Evolutionary conservation across 2,329 filamentous ascomycete genomes (phyloP).

Genomic region (Clonostachys byssicola): DNA sequence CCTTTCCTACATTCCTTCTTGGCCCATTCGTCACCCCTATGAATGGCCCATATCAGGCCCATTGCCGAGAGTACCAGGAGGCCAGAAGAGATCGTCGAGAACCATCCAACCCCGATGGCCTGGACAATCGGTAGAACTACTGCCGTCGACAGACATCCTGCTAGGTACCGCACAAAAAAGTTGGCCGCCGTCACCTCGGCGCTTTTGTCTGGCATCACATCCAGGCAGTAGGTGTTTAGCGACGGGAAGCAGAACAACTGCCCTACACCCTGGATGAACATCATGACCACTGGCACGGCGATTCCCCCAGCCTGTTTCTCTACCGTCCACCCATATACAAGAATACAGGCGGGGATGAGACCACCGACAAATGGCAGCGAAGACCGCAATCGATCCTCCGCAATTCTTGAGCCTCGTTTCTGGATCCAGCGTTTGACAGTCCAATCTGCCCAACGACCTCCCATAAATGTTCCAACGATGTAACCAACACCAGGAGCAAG

Average conservation of each 20-base stretch:
- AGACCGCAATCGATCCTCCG: constrained; percentile 64
- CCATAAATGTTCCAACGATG: constrained; percentile 63
- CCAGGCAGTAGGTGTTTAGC: constrained; percentile 76
- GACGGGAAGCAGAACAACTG: constrained; percentile 74
- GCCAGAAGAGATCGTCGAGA: constrained; percentile 57
- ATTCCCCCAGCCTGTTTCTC: constrained; percentile 46
- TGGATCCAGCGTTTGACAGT: constrained; percentile 61
- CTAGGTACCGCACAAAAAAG: constrained; percentile 73
- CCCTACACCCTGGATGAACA: constrained; percentile 71
- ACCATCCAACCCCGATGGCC: constrained; percentile 75
- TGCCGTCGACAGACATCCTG: constrained; percentile 67
- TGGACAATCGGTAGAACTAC: constrained; percentile 72
- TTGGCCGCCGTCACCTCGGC: constrained; percentile 78
- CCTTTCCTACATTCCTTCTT: constrained; percentile 7
- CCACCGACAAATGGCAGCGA: constrained; percentile 52
- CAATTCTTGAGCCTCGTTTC: constrained; percentile 55
- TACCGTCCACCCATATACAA: constrained; percentile 56
- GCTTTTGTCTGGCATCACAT: constrained; percentile 67
- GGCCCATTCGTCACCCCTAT: constrained; percentile 33
- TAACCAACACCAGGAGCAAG: constrained; percentile 70
- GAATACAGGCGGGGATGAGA: constrained; percentile 56
- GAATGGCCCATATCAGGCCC: constrained; percentile 28
- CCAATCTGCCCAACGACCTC: constrained; percentile 68
- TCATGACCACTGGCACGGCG: constrained; percentile 62
- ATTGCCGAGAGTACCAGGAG: constrained; percentile 29